Evolutionary conservation across 2,329 filamentous ascomycete species (phyloP).

Genomic region (Calonectria crousiana): DNA sequence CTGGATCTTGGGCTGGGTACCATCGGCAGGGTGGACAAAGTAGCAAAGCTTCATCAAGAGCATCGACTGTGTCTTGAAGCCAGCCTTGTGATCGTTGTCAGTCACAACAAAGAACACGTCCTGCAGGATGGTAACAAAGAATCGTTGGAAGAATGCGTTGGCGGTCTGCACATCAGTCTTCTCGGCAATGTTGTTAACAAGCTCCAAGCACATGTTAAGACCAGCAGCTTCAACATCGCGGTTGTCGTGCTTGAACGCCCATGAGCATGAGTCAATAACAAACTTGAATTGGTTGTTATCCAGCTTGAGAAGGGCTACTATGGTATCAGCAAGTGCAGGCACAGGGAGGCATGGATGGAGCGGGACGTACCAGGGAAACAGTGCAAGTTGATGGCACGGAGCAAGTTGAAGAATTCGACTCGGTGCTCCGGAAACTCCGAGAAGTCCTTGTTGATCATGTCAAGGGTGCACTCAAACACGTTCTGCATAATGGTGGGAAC

Average conservation of each 20-base stretch:
- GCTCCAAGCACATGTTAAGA: constrained; percentile 96
- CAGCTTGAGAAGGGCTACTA: constrained; percentile 82
- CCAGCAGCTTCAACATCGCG: constrained; percentile 96
- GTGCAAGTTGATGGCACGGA: constrained; percentile 95
- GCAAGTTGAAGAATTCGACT: constrained; percentile 99
- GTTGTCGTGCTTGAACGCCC: constrained; percentile 99
- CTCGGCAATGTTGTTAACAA: constrained; percentile 97
- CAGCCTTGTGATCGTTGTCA: constrained; percentile 97
- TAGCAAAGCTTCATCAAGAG: constrained; percentile 96
- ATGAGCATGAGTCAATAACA: constrained; percentile 99
- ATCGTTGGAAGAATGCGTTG: constrained; percentile 97
- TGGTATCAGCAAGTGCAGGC: neutral
- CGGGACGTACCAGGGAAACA: constrained; percentile 82
- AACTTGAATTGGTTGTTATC: constrained; percentile 99
- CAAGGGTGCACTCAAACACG: constrained; percentile 96
- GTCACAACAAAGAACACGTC: constrained; percentile 99
- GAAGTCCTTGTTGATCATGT: constrained; percentile 99
- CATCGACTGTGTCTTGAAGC: constrained; percentile 98
- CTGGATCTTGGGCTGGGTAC: constrained; percentile 83
- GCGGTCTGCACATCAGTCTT: constrained; percentile 88
- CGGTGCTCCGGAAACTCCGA: constrained; percentile 98
- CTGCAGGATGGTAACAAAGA: constrained; percentile 94
- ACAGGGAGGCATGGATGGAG: constrained; percentile 11
- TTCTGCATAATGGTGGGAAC: constrained; percentile 98
- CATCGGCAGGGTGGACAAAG: constrained; percentile 83